phyloP scores from a whole-genome alignment of 176 grass and related monocot genomes.

The Chrysopogon serrulatus region DNA sequence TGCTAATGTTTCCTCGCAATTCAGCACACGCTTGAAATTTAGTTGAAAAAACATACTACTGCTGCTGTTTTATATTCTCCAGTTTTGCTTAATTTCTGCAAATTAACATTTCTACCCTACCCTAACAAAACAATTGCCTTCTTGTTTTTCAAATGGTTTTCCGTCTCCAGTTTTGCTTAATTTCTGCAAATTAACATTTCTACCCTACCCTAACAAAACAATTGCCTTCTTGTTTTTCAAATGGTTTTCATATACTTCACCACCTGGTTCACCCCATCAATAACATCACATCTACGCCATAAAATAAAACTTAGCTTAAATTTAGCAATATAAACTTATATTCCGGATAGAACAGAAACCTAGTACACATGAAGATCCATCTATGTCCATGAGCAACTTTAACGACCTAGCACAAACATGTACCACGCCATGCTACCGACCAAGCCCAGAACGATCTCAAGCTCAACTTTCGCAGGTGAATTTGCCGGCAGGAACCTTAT shows the following conservation, averaged over 20 bases:
- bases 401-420: background rate
- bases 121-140: too few species aligned
- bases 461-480: background rate
- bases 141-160: too few species aligned
- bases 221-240: background rate
- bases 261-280: background rate
- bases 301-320: conserved; percentile 11
- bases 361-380: background rate
- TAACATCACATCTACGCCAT: background rate
- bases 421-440: background rate
- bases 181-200: conserved; percentile 1
- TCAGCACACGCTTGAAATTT: background rate
- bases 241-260: background rate
- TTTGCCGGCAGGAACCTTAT: background rate
- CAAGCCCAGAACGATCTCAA: background rate
- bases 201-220: conserved; percentile 6
- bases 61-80: background rate
- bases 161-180: too few species aligned
- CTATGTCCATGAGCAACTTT: background rate
- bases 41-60: background rate
- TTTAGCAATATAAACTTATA: background rate
- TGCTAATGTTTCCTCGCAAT: background rate
- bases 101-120: too few species aligned
- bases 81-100: too few species aligned
- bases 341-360: background rate